Percentiles rank a stretch among this genome's conserved stretches.
These are phyloP conservation scores for Kingdonia uniflora DNA, from an alignment of 164 flowering plant species.

Conservation along the genomic window DNA sequence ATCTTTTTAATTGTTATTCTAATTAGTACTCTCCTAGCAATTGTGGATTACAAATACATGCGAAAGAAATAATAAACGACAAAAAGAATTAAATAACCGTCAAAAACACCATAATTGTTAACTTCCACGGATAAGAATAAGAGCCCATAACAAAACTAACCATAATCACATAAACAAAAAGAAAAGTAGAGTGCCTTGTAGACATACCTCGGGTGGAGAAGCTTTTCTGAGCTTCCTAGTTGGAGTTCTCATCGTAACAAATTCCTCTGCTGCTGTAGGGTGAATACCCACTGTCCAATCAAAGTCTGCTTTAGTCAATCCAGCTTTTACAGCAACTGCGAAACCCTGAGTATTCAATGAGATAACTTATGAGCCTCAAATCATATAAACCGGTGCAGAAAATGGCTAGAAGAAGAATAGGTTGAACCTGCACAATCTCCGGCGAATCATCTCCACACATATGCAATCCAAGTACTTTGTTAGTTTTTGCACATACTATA, in stretches of 20 bases:
- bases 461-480: constrained; percentile 76
- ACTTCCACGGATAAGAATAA: not conserved
- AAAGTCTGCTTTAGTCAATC: constrained; percentile 87
- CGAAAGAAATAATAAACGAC: not conserved
- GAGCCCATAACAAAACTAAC: not conserved
- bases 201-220: constrained; percentile 54
- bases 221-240: constrained; percentile 55
- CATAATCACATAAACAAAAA: not conserved
- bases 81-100: not conserved
- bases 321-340: constrained; percentile 92
- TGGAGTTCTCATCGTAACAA: constrained; percentile 94
- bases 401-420: not conserved
- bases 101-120: not conserved
- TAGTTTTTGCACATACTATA: constrained; percentile 75
- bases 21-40: too few relatives aligned
- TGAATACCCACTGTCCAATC: constrained; percentile 93
- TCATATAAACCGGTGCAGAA: too few relatives aligned
- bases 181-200: constrained; percentile 9
- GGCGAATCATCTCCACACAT: constrained; percentile 96
- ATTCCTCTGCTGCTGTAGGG: constrained; percentile 90
- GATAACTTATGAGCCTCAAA: constrained; percentile 6
- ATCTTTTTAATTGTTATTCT: too few relatives aligned
- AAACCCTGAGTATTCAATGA: constrained; percentile 52
- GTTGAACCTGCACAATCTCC: constrained; percentile 76
- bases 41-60: not conserved